A percentile compares a stretch with the other conserved stretches of the same genome.
Conservation (phyloP, 208 protist genomes). For the Crithidia sp. region DNA sequence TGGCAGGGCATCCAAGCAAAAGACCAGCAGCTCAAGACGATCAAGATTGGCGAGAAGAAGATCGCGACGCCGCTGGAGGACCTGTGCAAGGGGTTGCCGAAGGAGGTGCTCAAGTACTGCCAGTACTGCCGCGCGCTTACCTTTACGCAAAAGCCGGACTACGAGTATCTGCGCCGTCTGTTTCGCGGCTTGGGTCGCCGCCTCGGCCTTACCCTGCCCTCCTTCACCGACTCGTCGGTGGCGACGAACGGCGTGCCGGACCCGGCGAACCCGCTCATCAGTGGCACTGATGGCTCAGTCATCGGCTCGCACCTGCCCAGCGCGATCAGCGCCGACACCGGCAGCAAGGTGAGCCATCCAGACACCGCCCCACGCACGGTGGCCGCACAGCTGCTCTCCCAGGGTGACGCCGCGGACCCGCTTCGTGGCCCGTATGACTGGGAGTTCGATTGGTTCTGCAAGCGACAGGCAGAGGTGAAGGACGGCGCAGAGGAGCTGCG, state of each 20-base stretch:
- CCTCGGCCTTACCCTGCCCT: constrained; percentile 32
- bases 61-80: constrained; percentile 67
- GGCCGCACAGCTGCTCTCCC: constrained; percentile 17
- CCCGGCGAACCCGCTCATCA: constrained; percentile 22
- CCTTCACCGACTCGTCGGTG: constrained; percentile 3
- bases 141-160: constrained; percentile 84
- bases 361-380: constrained; percentile 23
- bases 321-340: constrained; percentile 10
- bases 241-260: constrained; percentile 5
- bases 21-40: constrained; percentile 77
- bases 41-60: constrained; percentile 87
- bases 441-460: constrained; percentile 88
- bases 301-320: constrained; percentile 25
- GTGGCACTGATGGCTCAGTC: neutral
- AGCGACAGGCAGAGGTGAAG: constrained; percentile 63
- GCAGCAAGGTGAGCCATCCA: constrained; percentile 21
- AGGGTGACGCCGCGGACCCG: constrained; percentile 35
- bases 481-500: constrained; percentile 20
- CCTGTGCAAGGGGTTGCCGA: constrained; percentile 70
- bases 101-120: constrained; percentile 72
- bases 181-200: constrained; percentile 57
- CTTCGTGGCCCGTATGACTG: constrained; percentile 68
- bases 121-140: constrained; percentile 76
- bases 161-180: constrained; percentile 73
- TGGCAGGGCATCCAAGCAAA: constrained; percentile 93